Conservation (phyloP, 2,329 filamentous ascomycete genomes). For the Phialophora macrospora region DNA sequence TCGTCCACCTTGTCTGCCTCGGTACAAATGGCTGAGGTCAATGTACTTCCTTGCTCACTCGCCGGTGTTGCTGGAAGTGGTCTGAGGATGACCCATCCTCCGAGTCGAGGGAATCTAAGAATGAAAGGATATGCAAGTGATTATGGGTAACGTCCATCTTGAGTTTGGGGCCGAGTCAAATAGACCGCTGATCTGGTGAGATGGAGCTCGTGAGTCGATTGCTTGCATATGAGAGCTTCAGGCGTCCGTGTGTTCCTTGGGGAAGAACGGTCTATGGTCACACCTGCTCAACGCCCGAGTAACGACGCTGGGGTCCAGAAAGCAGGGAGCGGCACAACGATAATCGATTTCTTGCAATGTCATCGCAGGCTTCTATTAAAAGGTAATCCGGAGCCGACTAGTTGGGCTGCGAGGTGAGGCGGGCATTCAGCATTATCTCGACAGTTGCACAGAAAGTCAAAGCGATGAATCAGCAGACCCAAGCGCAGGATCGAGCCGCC, state of each 20-base stretch:
- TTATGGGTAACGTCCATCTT: neutral
- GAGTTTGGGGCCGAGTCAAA: neutral
- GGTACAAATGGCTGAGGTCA: neutral
- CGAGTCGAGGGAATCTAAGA: neutral
- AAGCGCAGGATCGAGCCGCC: conserved; percentile 12
- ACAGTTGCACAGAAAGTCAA: neutral
- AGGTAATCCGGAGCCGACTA: neutral
- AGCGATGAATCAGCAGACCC: conserved; percentile 12
- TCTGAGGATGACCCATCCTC: neutral
- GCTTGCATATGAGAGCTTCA: neutral
- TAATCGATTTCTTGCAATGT: neutral
- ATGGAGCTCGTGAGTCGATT: neutral
- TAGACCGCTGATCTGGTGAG: neutral
- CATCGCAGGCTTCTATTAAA: neutral
- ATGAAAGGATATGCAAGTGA: neutral
- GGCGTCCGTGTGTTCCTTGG: neutral
- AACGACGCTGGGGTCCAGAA: neutral
- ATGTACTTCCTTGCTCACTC: neutral
- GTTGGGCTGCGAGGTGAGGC: neutral
- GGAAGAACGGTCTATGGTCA: neutral
- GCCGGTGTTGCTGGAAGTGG: neutral
- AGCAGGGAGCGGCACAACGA: neutral
- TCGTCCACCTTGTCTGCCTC: neutral
- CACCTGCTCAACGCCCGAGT: neutral
- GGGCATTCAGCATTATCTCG: neutral